Conservation (phyloP, 495 filamentous ascomycete species). For the Massariosphaeria phaeospora region DNA sequence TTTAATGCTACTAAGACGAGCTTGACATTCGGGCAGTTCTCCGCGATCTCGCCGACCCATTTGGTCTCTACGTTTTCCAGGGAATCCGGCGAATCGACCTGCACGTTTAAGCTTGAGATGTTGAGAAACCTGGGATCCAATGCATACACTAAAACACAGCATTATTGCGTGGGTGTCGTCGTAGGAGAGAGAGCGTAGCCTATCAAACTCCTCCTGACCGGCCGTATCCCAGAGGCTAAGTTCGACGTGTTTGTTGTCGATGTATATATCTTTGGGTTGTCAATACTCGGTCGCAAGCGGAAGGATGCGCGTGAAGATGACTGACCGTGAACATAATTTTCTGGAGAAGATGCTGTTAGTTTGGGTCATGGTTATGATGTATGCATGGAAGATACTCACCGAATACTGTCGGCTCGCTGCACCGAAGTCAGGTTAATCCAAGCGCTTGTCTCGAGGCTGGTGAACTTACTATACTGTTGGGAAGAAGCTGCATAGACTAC, state of each 20-base stretch:
- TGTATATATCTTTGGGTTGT: conserved; percentile 74
- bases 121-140: too few relatives aligned
- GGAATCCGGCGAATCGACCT: conserved; percentile 89
- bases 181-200: conserved; percentile 89
- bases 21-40: conserved; percentile 92
- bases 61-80: conserved; percentile 97
- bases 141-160: conserved; percentile 83
- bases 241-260: conserved; percentile 94
- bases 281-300: neutral
- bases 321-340: conserved; percentile 97
- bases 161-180: conserved; percentile 97
- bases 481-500: conserved; percentile 65
- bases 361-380: too few relatives aligned
- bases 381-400: conserved; percentile 43
- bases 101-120: neutral
- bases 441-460: neutral
- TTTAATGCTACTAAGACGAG: conserved; percentile 95
- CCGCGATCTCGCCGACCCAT: conserved; percentile 95
- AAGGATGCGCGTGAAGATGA: neutral
- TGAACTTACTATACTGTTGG: conserved; percentile 86
- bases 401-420: conserved; percentile 91
- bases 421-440: conserved; percentile 7
- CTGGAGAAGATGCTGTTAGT: conserved; percentile 47
- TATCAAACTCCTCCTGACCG: conserved; percentile 98
- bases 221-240: conserved; percentile 97